These are phyloP conservation scores for Lycium ferocissimum DNA, from an alignment of 257 asterid species.

Conservation along the genomic window DNA sequence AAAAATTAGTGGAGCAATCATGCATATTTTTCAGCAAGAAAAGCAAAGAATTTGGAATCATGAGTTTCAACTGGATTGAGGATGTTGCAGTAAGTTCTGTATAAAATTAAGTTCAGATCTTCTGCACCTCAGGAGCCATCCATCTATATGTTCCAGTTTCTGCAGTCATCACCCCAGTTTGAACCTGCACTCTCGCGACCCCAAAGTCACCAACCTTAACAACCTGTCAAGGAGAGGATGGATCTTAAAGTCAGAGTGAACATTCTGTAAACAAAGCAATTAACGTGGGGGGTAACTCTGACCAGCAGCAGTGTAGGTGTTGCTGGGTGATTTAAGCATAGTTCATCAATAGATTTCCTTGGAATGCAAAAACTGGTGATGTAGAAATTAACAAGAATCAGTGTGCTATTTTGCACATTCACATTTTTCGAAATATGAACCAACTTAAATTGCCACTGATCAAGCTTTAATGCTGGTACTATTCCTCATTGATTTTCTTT, in stretches of 20 bases:
- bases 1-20: constrained; percentile 5
- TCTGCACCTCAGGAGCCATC: constrained; percentile 99
- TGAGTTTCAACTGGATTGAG: not conserved
- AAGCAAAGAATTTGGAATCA: not conserved
- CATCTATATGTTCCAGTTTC: constrained; percentile 98
- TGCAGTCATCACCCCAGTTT: constrained; percentile 96
- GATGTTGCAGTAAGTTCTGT: not conserved
- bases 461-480: constrained; percentile 10
- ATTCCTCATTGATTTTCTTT: not conserved
- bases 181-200: constrained; percentile 89
- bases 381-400: not conserved
- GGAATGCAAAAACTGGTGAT: constrained; percentile 22
- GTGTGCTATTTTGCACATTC: not conserved
- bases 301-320: constrained; percentile 13
- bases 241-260: constrained; percentile 21
- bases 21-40: constrained; percentile 13
- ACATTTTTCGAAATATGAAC: not conserved
- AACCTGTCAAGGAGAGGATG: constrained; percentile 52
- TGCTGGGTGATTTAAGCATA: constrained; percentile 13
- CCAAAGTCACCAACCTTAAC: constrained; percentile 99
- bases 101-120: constrained; percentile 22
- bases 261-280: constrained; percentile 18
- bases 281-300: not conserved
- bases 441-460: constrained; percentile 19
- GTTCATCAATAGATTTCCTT: constrained; percentile 25